Evolutionary conservation across 1,284 basidiomycete species (phyloP).

Genomic region (Microbotryum saponariae): DNA sequence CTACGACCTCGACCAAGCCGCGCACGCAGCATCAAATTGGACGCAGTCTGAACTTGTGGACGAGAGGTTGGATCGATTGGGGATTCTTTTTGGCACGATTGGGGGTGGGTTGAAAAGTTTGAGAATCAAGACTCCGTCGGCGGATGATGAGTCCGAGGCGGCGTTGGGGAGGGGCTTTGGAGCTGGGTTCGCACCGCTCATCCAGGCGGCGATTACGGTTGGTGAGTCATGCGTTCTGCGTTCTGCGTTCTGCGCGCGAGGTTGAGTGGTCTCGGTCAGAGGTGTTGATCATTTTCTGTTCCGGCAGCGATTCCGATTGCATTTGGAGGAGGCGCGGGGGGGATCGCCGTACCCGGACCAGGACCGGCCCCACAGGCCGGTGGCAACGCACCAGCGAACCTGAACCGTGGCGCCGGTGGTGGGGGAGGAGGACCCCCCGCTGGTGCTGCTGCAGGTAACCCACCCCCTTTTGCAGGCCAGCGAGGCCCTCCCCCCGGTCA

Average conservation of each 20-base stretch:
- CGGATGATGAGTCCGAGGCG: slow-evolving; percentile 3
- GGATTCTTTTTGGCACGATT: not conserved
- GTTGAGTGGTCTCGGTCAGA: too few relatives aligned
- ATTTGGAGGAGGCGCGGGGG: not conserved
- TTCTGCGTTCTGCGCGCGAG: too few relatives aligned
- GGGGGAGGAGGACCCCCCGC: not conserved
- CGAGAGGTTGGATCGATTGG: too few relatives aligned
- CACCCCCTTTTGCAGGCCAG: not conserved
- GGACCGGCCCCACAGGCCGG: not conserved
- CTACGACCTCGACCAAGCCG: slow-evolving; percentile 10
- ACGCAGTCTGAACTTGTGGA: too few relatives aligned
- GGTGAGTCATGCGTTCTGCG: too few relatives aligned
- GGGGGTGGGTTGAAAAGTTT: not conserved
- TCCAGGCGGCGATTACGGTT: too few relatives aligned
- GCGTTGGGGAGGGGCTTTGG: not conserved
- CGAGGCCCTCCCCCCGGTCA: not conserved
- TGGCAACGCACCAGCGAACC: not conserved
- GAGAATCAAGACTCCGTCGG: not conserved
- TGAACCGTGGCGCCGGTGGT: not conserved
- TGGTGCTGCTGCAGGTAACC: not conserved
- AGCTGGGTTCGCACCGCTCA: too few relatives aligned
- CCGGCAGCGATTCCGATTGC: too few relatives aligned
- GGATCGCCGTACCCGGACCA: not conserved
- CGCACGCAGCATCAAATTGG: too few relatives aligned
- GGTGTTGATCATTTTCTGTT: too few relatives aligned